These are phyloP conservation scores for Nannochloris sp. DNA, from an alignment of 139 green algal genomes.

Conservation along the genomic window DNA sequence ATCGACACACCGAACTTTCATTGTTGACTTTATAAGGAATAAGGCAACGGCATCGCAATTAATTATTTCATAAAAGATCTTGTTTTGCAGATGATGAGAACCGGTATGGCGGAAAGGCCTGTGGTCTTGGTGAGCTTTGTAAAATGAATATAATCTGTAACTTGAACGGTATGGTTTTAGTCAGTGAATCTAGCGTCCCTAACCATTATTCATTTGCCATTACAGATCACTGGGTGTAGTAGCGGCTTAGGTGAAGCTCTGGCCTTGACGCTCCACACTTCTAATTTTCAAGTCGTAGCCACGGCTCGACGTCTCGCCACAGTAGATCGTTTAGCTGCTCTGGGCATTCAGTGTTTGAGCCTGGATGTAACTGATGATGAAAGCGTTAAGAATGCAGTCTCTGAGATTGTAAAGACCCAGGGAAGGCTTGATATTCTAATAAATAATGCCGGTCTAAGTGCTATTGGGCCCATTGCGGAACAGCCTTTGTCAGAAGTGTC, in stretches of 20 bases:
- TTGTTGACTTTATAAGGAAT: too few relatives aligned
- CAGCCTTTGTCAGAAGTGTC: constrained; percentile 28
- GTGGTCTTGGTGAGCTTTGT: neutral
- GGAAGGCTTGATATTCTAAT: constrained; percentile 35
- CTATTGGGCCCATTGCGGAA: constrained; percentile 35
- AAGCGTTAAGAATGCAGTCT: constrained; percentile 21
- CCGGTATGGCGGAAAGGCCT: neutral
- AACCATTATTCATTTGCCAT: too few relatives aligned
- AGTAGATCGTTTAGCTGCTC: constrained; percentile 9
- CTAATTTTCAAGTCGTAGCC: constrained; percentile 11
- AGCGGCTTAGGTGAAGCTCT: constrained; percentile 42
- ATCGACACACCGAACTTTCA: too few relatives aligned
- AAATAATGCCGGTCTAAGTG: constrained; percentile 30
- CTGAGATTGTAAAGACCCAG: constrained; percentile 6
- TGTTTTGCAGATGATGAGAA: neutral
- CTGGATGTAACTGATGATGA: constrained; percentile 34
- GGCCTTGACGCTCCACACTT: constrained; percentile 16
- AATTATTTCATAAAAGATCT: too few relatives aligned
- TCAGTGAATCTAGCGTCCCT: too few relatives aligned
- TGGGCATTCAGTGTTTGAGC: constrained; percentile 18
- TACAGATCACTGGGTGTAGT: constrained; percentile 42
- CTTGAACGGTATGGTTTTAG: neutral
- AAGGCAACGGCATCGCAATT: too few relatives aligned
- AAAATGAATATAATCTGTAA: neutral
- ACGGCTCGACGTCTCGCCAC: constrained; percentile 18